These are phyloP conservation scores for Fusarium lateritium DNA, from an alignment of 2,329 filamentous ascomycete genomes.

Conservation along the genomic window DNA sequence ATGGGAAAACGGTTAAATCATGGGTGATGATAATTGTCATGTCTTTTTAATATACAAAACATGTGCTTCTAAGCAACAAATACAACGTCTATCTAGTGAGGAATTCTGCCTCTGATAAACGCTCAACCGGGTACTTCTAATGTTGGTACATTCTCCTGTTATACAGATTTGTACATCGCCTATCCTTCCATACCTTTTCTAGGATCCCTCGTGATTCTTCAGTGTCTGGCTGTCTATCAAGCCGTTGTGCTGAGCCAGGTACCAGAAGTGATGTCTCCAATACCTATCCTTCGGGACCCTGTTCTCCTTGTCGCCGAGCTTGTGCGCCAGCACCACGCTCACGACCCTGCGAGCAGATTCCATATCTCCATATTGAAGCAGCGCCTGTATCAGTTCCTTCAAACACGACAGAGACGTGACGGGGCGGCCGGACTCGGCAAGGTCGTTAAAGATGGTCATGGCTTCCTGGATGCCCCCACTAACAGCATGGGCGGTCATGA, in stretches of 20 bases:
- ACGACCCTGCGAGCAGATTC: slow-evolving; percentile 55
- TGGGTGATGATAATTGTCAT: slow-evolving; percentile 7
- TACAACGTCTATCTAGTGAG: slow-evolving; percentile 35
- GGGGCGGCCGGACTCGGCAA: slow-evolving; percentile 57
- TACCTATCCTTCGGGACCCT: slow-evolving; percentile 51
- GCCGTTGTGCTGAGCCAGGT: slow-evolving; percentile 58
- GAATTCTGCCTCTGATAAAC: slow-evolving; percentile 42
- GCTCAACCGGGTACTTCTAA: slow-evolving; percentile 1
- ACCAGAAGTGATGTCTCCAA: slow-evolving; percentile 68
- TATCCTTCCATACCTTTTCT: background rate
- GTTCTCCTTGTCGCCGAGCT: slow-evolving; percentile 43
- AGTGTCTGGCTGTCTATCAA: slow-evolving; percentile 52
- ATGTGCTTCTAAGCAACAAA: slow-evolving; percentile 21
- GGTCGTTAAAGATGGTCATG: slow-evolving; percentile 63
- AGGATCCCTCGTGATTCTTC: slow-evolving; percentile 4
- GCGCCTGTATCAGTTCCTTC: slow-evolving; percentile 58
- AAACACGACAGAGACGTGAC: slow-evolving; percentile 61
- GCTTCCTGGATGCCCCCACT: slow-evolving; percentile 66
- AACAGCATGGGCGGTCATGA: slow-evolving; percentile 76
- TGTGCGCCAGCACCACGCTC: slow-evolving; percentile 48
- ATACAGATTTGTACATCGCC: background rate
- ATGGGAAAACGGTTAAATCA: slow-evolving; percentile 19
- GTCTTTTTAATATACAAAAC: slow-evolving; percentile 32
- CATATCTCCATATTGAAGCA: slow-evolving; percentile 47
- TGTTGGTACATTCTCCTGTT: slow-evolving; percentile 11